Conservation (phyloP, 345 rosid genomes). For the Corchorus capsularis region DNA sequence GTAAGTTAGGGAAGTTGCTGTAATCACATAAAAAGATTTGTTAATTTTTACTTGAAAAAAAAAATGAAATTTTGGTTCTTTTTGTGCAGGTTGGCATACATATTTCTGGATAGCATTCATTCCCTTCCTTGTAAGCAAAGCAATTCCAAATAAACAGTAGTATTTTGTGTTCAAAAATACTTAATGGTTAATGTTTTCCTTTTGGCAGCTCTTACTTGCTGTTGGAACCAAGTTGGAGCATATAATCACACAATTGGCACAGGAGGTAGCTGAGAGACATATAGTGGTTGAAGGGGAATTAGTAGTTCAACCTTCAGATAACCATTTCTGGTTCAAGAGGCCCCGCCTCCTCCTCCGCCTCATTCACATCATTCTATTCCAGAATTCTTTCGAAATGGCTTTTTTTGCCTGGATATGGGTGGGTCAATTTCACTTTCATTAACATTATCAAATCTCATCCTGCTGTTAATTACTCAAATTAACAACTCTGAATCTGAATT, state of each 20-base stretch:
- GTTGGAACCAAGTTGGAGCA: slow-evolving; percentile 83
- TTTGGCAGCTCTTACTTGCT: slow-evolving; percentile 65
- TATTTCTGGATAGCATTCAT: slow-evolving; percentile 78
- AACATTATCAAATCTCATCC: neutral
- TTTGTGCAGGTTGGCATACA: slow-evolving; percentile 73
- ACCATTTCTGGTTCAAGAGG: slow-evolving; percentile 66
- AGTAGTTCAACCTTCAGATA: slow-evolving; percentile 79
- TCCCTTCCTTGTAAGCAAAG: slow-evolving; percentile 71
- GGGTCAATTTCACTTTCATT: slow-evolving; percentile 16
- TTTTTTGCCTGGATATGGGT: slow-evolving; percentile 81
- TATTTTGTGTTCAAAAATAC: no score
- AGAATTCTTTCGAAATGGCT: slow-evolving; percentile 87
- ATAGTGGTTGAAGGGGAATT: slow-evolving; percentile 64
- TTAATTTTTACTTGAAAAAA: neutral
- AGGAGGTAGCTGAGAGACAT: slow-evolving; percentile 75
- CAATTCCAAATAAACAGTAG: no score
- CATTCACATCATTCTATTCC: slow-evolving; percentile 81
- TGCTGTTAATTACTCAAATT: no score
- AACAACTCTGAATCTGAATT: neutral
- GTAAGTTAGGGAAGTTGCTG: slow-evolving; percentile 34
- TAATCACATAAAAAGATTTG: neutral
- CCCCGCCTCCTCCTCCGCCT: slow-evolving; percentile 62
- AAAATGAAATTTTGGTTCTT: neutral
- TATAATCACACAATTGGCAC: slow-evolving; percentile 64
- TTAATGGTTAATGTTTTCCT: slow-evolving; percentile 10